Evolutionary conservation across 345 rosid species (phyloP).

Genomic region (Brassica cretica): DNA sequence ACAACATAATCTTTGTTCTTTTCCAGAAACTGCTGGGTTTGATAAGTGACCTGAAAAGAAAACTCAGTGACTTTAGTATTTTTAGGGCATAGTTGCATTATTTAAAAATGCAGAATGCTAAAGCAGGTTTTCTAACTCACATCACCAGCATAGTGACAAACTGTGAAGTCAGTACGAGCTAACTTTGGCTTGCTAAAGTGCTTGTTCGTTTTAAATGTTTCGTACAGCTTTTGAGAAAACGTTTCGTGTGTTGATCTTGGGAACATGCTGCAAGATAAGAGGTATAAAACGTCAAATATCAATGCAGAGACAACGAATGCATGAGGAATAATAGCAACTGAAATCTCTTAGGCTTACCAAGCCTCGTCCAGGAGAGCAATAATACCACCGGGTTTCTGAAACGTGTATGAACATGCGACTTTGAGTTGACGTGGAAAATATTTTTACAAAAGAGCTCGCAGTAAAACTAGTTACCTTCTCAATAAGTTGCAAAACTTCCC

Average conservation of each 20-base stretch:
- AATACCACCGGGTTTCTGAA: conserved; percentile 97
- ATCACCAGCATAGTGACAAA: conserved; percentile 97
- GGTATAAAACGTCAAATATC: conserved; percentile 15
- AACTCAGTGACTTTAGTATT: conserved; percentile 6
- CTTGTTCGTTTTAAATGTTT: conserved; percentile 71
- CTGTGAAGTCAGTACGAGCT: conserved; percentile 89
- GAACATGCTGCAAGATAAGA: conserved; percentile 72
- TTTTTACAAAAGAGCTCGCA: background rate
- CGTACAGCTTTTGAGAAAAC: conserved; percentile 93
- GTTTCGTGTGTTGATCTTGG: conserved; percentile 98
- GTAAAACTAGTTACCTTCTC: conserved; percentile 66
- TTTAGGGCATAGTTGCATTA: conserved; percentile 9
- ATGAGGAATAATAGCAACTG: conserved; percentile 11
- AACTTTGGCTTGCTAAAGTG: conserved; percentile 92
- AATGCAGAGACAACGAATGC: conserved; percentile 2
- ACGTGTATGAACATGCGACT: conserved; percentile 3
- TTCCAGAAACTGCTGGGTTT: conserved; percentile 89
- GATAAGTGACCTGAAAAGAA: conserved; percentile 82
- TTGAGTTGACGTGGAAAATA: conserved; percentile 3
- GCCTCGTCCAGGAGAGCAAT: conserved; percentile 97
- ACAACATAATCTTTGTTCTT: conserved; percentile 96
- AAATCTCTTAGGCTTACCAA: conserved; percentile 61
- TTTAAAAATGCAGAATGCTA: background rate
- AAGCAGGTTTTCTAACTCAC: conserved; percentile 52
- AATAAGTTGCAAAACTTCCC: conserved; percentile 86